phyloP scores from a whole-genome alignment of 129 eudicot genomes.

The Lonicera japonica region DNA sequence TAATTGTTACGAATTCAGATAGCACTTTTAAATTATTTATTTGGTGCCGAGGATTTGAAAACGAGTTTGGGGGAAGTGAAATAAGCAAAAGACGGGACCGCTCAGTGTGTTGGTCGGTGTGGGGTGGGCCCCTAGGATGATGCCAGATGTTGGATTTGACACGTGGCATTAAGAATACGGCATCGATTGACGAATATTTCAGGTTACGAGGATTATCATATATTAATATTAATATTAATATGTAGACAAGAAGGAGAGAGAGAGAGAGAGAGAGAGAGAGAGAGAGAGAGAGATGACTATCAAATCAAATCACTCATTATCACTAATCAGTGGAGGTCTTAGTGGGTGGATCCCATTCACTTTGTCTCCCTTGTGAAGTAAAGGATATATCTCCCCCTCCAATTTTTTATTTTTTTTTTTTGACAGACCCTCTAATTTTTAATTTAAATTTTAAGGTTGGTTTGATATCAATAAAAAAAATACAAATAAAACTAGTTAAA shows the following conservation, averaged over 20 bases:
- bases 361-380: constrained; percentile 19
- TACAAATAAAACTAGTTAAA: too few species aligned
- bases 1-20: neutral
- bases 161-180: constrained; percentile 20
- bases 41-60: neutral
- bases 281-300: neutral
- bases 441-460: too few species aligned
- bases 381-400: constrained; percentile 13
- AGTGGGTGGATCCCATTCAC: constrained; percentile 2
- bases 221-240: too few species aligned
- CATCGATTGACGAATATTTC: constrained; percentile 5
- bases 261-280: too few species aligned
- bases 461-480: too few species aligned
- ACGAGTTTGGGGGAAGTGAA: neutral
- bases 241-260: too few species aligned
- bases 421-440: too few species aligned
- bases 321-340: neutral
- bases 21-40: too few species aligned
- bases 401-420: too few species aligned
- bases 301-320: constrained; percentile 3
- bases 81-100: neutral
- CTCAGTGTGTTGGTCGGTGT: constrained; percentile 7
- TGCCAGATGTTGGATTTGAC: constrained; percentile 2
- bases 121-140: constrained; percentile 1
- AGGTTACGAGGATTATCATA: constrained; percentile 21